A percentile compares a stretch with the other conserved stretches of the same genome.
Conservation (phyloP, 2,329 filamentous ascomycete genomes). For the Lasiodiplodia gonubiensis region DNA sequence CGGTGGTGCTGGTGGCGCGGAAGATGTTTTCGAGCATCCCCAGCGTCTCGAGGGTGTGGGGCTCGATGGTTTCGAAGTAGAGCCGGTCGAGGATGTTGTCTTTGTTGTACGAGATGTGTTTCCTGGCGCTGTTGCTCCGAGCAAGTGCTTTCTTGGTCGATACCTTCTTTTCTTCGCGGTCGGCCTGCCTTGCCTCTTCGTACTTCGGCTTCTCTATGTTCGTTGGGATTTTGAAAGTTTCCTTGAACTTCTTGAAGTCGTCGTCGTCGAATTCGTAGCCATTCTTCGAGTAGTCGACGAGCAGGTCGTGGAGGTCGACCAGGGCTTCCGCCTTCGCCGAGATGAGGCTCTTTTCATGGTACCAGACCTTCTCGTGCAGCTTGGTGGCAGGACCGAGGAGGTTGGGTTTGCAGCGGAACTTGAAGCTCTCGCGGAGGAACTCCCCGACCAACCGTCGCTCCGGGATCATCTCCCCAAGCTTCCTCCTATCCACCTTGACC, state of each 20-base stretch:
- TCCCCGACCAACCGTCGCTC: slow-evolving; percentile 43
- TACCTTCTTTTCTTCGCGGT: slow-evolving; percentile 30
- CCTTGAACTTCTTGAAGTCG: slow-evolving; percentile 58
- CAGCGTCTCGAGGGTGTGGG: slow-evolving; percentile 43
- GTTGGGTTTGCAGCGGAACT: slow-evolving; percentile 62
- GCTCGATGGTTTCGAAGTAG: slow-evolving; percentile 60
- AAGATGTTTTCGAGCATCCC: slow-evolving; percentile 37
- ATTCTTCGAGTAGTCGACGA: slow-evolving; percentile 55
- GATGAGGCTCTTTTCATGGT: slow-evolving; percentile 48
- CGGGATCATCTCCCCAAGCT: slow-evolving; percentile 52
- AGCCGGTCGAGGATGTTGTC: slow-evolving; percentile 67
- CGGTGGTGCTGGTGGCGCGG: slow-evolving; percentile 34
- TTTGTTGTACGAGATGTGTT: slow-evolving; percentile 31
- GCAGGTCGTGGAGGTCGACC: slow-evolving; percentile 51
- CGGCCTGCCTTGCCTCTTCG: slow-evolving; percentile 40
- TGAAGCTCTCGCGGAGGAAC: slow-evolving; percentile 62
- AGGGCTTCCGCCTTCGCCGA: slow-evolving; percentile 37
- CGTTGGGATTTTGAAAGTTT: slow-evolving; percentile 60
- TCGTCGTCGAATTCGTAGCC: slow-evolving; percentile 55
- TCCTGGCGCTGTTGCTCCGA: too few relatives aligned
- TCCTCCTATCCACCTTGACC: slow-evolving; percentile 57
- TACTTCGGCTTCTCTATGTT: slow-evolving; percentile 49
- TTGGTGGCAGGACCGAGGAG: slow-evolving; percentile 69
- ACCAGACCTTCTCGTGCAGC: slow-evolving; percentile 68
- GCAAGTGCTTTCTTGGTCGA: background rate